Conservation (phyloP, 2,329 filamentous ascomycete species). For the Fusarium udum region DNA sequence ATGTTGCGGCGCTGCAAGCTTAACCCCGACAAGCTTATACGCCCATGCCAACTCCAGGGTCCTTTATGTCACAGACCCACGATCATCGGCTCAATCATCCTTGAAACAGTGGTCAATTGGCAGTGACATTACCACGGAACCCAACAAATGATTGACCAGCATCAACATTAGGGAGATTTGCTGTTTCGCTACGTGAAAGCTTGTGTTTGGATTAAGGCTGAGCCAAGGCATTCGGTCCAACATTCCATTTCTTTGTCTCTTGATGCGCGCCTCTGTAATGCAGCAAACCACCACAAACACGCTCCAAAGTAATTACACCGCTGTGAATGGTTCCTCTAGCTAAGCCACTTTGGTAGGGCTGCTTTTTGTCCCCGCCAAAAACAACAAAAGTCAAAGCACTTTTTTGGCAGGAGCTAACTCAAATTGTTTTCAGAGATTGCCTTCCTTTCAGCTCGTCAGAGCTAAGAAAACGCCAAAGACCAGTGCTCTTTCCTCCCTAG, state of each 20-base stretch:
- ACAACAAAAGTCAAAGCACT: neutral
- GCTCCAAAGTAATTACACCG: neutral
- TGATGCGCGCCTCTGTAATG: neutral
- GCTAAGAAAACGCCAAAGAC: neutral
- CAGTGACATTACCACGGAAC: neutral
- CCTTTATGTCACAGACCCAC: conserved; percentile 13
- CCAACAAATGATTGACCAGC: neutral
- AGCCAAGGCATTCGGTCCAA: neutral
- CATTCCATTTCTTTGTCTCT: neutral
- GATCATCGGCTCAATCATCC: neutral
- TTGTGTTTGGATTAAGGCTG: neutral
- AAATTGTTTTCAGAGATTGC: conserved; percentile 8
- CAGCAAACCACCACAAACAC: neutral
- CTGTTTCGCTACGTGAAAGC: neutral
- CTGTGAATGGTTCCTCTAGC: neutral
- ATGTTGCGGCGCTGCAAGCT: conserved; percentile 17
- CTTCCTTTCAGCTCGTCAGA: conserved; percentile 16
- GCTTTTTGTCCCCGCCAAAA: neutral
- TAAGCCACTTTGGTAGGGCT: conserved; percentile 10
- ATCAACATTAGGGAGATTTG: neutral
- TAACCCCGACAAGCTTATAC: conserved; percentile 29
- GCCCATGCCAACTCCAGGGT: conserved; percentile 21
- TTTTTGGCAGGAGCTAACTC: conserved; percentile 4
- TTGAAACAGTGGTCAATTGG: neutral
- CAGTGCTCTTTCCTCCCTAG: neutral